Base-by-base conservation (phyloP, 306 rosid genomes). In the Prunus kanzakura region DNA sequence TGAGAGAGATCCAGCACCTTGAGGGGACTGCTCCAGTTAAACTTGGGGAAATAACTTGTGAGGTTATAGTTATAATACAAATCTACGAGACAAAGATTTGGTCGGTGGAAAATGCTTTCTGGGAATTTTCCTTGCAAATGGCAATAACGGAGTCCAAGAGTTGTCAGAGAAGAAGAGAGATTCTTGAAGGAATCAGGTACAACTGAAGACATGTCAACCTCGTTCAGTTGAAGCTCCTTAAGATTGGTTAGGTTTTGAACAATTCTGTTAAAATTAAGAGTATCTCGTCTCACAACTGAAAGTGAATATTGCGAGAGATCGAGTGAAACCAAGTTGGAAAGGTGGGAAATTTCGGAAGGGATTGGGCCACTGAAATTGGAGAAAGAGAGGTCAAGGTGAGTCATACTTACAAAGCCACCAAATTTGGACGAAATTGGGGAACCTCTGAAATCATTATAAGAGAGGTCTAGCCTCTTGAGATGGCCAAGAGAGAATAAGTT, bases 141-240 rank as follows among this genome's bases (percentile, higher is more conserved):
- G 13, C 47, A 5, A 0, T 0, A 0, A 0, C 0, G 0, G 0
- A 76, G 80, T 1, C 0, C 0, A 45, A 76, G 78, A 46, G 20
- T 19, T 5, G 9, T 49, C 22, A 75, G 0, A 38, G 43, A 38
- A 38, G 43, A 38, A 6, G 43, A 38, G 0, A 38, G 0, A 38
- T 38, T 38, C 11, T 63, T 29, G 10, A 75, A 63, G 1, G 68
- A 66, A 9, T 49, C 13, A 16, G 61, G 16, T 51, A 7, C 18
- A 22, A 50, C 74, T 14, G 23, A 49, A 1, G 61, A 49, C 45
- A 69, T 69, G 4, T 50, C 29, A 8, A 69, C 12, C 1, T 0
- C 0, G 25, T 25, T 0, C 25, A 25, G 25, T 25, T 25, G 25
- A 38, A 38, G 43, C 43, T 38, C 9, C 43, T 0, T 1, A 38